These are phyloP conservation scores for Coelastrella sp. DNA, from an alignment of 139 green algal species.

Conservation along the genomic window DNA sequence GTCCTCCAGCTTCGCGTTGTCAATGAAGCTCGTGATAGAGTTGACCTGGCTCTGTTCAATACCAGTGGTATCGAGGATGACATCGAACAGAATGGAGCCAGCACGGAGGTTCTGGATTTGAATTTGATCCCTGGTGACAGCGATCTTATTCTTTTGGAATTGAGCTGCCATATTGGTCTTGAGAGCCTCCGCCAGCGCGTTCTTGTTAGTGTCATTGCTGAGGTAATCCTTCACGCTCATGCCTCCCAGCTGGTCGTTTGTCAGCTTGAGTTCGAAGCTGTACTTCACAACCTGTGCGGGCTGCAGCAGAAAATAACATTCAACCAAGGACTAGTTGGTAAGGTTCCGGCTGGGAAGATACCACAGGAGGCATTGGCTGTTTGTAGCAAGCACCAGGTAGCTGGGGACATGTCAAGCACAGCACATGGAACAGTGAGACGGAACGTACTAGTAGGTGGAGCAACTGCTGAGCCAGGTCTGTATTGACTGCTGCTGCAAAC, in stretches of 20 bases:
- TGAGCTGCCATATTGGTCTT: background rate
- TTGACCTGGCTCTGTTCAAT: background rate
- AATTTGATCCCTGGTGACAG: background rate
- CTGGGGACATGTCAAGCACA: no score
- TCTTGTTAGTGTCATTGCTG: background rate
- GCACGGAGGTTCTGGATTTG: background rate
- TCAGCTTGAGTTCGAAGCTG: background rate
- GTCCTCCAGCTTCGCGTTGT: background rate
- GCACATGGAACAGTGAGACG: no score
- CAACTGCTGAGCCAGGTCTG: no score
- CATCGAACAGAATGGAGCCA: constrained; percentile 12
- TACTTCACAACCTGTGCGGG: no score
- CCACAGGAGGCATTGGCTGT: no score
- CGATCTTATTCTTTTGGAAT: background rate
- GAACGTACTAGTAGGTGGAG: no score
- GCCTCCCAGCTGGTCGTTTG: background rate
- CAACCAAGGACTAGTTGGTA: no score
- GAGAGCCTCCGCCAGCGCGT: background rate
- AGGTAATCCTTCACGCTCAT: background rate
- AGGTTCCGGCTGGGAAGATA: no score
- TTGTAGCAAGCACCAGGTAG: no score
- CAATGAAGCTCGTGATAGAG: background rate
- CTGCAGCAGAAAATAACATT: no score
- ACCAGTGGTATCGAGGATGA: background rate
- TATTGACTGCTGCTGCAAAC: no score